Percentiles rank a stretch among this genome's conserved stretches.
Conservation (phyloP, 2,329 filamentous ascomycete genomes). For the Magnaporthales sp. region DNA sequence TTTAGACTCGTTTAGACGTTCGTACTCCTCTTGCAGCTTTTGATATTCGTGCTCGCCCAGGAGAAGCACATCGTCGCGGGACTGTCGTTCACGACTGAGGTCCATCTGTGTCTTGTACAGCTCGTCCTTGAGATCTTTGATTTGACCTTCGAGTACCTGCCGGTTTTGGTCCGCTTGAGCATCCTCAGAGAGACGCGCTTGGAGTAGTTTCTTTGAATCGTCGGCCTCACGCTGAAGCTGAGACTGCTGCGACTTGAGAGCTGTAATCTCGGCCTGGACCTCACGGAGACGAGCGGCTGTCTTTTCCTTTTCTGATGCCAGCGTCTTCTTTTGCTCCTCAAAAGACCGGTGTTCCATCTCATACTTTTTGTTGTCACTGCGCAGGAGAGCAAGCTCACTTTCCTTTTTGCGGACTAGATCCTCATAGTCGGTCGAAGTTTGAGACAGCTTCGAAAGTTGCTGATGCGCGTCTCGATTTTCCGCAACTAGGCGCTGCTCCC, state of each 20-base stretch:
- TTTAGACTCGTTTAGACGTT: slow-evolving; percentile 84
- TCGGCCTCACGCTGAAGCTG: slow-evolving; percentile 83
- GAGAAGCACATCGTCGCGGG: slow-evolving; percentile 84
- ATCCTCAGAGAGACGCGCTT: slow-evolving; percentile 85
- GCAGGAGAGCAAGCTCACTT: slow-evolving; percentile 79
- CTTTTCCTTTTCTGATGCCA: slow-evolving; percentile 71
- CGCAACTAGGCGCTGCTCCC: slow-evolving; percentile 65
- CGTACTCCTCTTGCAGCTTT: slow-evolving; percentile 74
- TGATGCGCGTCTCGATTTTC: slow-evolving; percentile 79
- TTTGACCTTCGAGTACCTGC: slow-evolving; percentile 77
- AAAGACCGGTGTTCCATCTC: slow-evolving; percentile 72
- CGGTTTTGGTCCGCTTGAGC: slow-evolving; percentile 74
- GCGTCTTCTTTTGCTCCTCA: slow-evolving; percentile 65
- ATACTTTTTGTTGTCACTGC: slow-evolving; percentile 73
- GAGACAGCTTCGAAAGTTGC: slow-evolving; percentile 78
- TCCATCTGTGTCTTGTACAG: slow-evolving; percentile 81
- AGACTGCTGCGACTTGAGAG: slow-evolving; percentile 72
- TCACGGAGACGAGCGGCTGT: slow-evolving; percentile 70
- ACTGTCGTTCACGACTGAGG: slow-evolving; percentile 84
- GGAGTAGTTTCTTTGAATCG: slow-evolving; percentile 78
- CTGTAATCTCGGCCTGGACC: slow-evolving; percentile 79
- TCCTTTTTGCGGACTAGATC: slow-evolving; percentile 90
- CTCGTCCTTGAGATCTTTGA: slow-evolving; percentile 77
- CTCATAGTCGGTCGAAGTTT: slow-evolving; percentile 90
- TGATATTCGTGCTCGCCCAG: slow-evolving; percentile 83